Conservation (phyloP, 805 yeast genomes). For the Millerago galiae region DNA sequence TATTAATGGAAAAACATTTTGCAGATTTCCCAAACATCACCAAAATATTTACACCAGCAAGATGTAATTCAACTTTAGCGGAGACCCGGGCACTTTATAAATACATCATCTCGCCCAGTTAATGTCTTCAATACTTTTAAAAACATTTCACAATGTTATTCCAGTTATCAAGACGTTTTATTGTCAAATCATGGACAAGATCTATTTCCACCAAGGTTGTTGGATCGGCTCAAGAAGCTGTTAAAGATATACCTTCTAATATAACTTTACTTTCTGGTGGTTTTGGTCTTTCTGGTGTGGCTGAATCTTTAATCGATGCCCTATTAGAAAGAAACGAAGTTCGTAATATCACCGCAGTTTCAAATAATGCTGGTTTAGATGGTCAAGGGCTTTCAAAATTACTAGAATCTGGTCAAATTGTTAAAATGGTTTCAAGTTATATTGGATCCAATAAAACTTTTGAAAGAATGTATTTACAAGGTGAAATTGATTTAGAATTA, state of each 20-base stretch:
- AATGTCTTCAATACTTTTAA: too few species aligned
- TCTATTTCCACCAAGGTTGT: conserved; percentile 2
- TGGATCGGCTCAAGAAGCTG: conserved; percentile 24
- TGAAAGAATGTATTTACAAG: conserved; percentile 34
- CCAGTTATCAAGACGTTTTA: background rate
- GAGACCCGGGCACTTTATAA: too few species aligned
- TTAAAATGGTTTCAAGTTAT: conserved; percentile 39
- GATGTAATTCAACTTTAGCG: too few species aligned
- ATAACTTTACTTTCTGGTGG: conserved; percentile 40
- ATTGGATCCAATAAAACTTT: conserved; percentile 39
- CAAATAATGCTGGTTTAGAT: conserved; percentile 44
- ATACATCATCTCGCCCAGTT: too few species aligned
- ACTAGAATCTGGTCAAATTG: conserved; percentile 36
- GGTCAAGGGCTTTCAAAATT: conserved; percentile 37
- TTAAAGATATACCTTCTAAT: conserved; percentile 25
- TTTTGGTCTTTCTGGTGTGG: conserved; percentile 42
- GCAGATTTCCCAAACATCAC: too few species aligned
- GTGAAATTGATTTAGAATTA: conserved; percentile 39
- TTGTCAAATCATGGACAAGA: background rate
- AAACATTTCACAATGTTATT: background rate
- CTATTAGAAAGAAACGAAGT: conserved; percentile 28
- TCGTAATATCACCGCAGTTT: conserved; percentile 35
- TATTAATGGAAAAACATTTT: too few species aligned
- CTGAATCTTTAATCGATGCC: conserved; percentile 37
- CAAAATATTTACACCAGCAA: too few species aligned